These are phyloP conservation scores for Monilinia vaccinii-corymbosi DNA, from an alignment of 2,329 filamentous ascomycete genomes.

Conservation along the genomic window DNA sequence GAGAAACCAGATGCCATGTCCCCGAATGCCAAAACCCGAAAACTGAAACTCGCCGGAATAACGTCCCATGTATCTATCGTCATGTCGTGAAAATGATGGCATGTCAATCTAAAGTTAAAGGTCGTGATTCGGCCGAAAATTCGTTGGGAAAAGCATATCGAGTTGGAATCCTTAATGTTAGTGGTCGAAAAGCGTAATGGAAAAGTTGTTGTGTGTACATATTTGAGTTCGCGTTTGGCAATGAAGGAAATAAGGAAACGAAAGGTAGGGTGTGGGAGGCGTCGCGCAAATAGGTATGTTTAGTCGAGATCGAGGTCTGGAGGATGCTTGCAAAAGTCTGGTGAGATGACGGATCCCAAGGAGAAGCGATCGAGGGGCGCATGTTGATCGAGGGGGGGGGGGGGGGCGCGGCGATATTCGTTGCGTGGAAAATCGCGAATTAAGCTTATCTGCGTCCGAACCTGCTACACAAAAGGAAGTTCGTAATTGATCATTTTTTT, in stretches of 20 bases:
- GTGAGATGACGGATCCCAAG: conserved; percentile 13
- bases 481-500: conserved; percentile 57
- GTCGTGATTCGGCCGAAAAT: conserved; percentile 5
- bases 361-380: conserved; percentile 16
- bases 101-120: conserved; percentile 8
- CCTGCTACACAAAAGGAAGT: conserved; percentile 69
- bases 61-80: conserved; percentile 8
- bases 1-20: background rate
- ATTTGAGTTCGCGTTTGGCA: conserved; percentile 7
- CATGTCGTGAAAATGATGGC: conserved; percentile 10
- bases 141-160: conserved; percentile 2
- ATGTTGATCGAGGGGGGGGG: conserved; percentile 13
- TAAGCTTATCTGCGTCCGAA: conserved; percentile 81
- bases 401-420: conserved; percentile 22
- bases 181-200: conserved; percentile 6
- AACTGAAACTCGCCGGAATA: conserved; percentile 1
- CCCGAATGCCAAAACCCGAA: conserved; percentile 6
- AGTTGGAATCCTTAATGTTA: conserved; percentile 3
- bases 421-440: conserved; percentile 23
- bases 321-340: conserved; percentile 16
- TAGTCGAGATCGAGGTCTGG: conserved; percentile 18
- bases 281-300: conserved; percentile 27
- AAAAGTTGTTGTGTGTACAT: conserved; percentile 10
- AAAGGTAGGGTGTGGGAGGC: conserved; percentile 8
- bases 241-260: conserved; percentile 1